Evolutionary conservation across 1,284 basidiomycete genomes (phyloP).

Genomic region (Sanghuangporus weigelae): DNA sequence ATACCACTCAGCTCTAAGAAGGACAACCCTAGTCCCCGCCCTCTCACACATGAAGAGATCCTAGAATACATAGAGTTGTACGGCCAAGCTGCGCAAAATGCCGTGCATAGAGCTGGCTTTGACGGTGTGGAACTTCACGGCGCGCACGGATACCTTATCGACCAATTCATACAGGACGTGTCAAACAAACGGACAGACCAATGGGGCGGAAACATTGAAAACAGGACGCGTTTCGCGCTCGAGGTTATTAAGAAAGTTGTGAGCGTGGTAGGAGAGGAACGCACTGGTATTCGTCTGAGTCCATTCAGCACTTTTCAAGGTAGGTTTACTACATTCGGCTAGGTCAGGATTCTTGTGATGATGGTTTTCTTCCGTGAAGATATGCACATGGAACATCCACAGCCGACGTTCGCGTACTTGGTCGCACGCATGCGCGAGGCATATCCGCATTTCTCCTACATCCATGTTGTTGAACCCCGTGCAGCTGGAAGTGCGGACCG

Average conservation of each 20-base stretch:
- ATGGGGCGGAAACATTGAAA: slow-evolving; percentile 55
- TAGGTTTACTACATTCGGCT: slow-evolving; percentile 4
- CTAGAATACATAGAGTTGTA: slow-evolving; percentile 2
- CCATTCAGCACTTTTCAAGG: slow-evolving; percentile 45
- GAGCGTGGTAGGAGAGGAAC: slow-evolving; percentile 32
- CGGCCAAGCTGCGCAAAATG: slow-evolving; percentile 17
- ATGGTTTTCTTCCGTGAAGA: background rate
- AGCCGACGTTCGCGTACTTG: slow-evolving; percentile 37
- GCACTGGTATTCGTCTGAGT: slow-evolving; percentile 46
- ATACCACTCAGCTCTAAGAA: slow-evolving; percentile 35
- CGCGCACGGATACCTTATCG: slow-evolving; percentile 37
- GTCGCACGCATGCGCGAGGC: slow-evolving; percentile 30
- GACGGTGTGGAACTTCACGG: slow-evolving; percentile 40
- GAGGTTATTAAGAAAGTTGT: slow-evolving; percentile 40
- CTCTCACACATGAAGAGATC: slow-evolving; percentile 22
- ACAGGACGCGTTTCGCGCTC: slow-evolving; percentile 45
- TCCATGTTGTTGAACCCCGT: slow-evolving; percentile 44
- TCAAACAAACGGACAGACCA: slow-evolving; percentile 52
- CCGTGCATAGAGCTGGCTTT: slow-evolving; percentile 35
- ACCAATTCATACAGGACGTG: slow-evolving; percentile 35
- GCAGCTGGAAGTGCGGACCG: slow-evolving; percentile 21
- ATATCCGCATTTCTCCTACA: slow-evolving; percentile 48
- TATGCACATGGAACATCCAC: slow-evolving; percentile 27
- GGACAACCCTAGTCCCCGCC: slow-evolving; percentile 16
- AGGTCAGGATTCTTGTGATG: background rate